Conservation (phyloP, 208 protist species). For the Leishmania guyanensis region DNA sequence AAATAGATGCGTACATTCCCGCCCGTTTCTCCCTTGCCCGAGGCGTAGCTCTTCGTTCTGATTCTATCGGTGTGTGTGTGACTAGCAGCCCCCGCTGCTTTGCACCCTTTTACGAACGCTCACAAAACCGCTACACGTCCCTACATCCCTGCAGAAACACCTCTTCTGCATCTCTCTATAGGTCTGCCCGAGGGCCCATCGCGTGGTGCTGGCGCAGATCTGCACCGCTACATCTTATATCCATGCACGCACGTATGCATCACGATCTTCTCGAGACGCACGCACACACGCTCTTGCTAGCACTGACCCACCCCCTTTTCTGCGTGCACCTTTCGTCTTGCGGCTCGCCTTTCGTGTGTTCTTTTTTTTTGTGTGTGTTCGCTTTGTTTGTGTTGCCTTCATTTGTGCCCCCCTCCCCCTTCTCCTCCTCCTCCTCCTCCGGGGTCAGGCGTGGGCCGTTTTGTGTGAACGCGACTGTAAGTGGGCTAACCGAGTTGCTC, state of each 20-base stretch:
- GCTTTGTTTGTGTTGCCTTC: not conserved
- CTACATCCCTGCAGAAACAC: too few relatives aligned
- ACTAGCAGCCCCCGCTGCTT: not conserved
- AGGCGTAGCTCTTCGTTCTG: not conserved
- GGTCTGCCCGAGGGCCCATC: not conserved
- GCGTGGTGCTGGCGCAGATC: not conserved
- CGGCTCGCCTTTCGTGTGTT: slow-evolving; percentile 5
- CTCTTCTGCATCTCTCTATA: not conserved
- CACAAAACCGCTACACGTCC: too few relatives aligned
- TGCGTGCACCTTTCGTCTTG: not conserved
- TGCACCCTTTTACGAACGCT: not conserved
- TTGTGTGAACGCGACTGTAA: not conserved
- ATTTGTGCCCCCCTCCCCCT: not conserved
- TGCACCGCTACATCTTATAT: not conserved
- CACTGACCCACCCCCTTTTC: not conserved
- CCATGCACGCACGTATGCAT: not conserved
- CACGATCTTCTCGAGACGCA: not conserved
- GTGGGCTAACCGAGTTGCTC: not conserved
- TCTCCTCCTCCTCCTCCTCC: not conserved
- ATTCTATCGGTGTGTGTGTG: not conserved
- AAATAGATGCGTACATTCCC: not conserved
- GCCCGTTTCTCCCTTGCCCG: too few relatives aligned
- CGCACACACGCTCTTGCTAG: not conserved
- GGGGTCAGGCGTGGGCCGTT: not conserved
- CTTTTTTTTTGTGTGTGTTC: not conserved